Base-by-base conservation (phyloP, 2,329 filamentous ascomycete species). In the Talaromyces verruculosus region DNA sequence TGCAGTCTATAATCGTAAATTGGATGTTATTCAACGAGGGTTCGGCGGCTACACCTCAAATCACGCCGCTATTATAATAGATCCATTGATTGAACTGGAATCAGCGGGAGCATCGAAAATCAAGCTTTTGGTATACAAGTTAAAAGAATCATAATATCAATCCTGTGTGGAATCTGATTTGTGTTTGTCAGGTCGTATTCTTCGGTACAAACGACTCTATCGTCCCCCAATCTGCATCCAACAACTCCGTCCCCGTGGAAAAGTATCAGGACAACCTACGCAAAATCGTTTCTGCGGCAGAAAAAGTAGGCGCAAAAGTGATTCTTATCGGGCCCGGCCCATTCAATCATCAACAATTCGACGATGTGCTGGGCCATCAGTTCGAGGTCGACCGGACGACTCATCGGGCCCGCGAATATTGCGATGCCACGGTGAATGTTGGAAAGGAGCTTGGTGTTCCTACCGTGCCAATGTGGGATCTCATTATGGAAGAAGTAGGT, bases 291-390 rank as follows among this genome's bases (percentile, higher is more conserved):
- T 39, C 47, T 3, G 33, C 25, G n/a, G 45, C 33, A 7, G 3
- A 22, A 13, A 19, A 33, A 33, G 33, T 37, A 28, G 47, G 47
- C 5, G 45, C 61, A 22, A 63, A 45, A 43, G 61, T 55, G 2
- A 13, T 63, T 33, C 47, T 63, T 8, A 25, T 63, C 5, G 61
- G 61, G 25, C 61, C 61, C 8, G 61, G 33, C 6, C 61, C 61
- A 30, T 63, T 63, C 22, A 63, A 63, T 22, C 61, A 63, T 55
- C 41, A 63, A 25, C 61, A 63, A 37, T 63, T 63, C 33, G 49
- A 41, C n/a, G 61, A 53, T 19, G 61, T 25, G 7, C 7, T 55
- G 5, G 61, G 61, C 10, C 19, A 33, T 13, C 33, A 41, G 15
- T 41, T 28, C n/a, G 47, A 41, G 19, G 33, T 39, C 17, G 61